Evolutionary conservation across 2,329 filamentous ascomycete genomes (phyloP).

Genomic region (Penicillium expansum): DNA sequence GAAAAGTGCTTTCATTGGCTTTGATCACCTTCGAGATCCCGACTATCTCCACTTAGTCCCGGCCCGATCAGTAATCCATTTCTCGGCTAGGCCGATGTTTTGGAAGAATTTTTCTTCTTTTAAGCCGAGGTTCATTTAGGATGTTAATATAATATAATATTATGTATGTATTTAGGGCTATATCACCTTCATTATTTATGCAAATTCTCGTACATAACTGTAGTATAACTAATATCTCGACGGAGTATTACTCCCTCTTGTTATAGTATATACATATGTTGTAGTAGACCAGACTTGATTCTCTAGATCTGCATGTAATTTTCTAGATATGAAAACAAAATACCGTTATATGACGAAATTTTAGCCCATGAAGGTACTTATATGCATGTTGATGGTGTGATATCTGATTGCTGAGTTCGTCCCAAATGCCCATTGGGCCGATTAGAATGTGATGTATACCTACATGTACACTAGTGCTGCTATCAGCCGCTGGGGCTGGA

Average conservation of each 20-base stretch:
- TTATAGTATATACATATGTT: too few species aligned
- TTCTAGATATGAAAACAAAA: too few species aligned
- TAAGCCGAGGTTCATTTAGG: conserved; percentile 1
- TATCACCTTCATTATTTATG: neutral
- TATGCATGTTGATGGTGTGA: neutral
- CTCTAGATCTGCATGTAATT: too few species aligned
- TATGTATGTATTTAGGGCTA: neutral
- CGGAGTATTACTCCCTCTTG: too few species aligned
- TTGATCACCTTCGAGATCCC: neutral
- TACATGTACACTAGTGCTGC: too few species aligned
- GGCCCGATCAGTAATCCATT: conserved; percentile 9
- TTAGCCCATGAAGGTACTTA: too few species aligned
- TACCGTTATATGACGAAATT: too few species aligned
- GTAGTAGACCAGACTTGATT: too few species aligned
- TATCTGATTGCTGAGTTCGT: neutral
- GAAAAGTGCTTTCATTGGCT: neutral
- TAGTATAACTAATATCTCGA: too few species aligned
- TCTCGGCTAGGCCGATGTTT: neutral
- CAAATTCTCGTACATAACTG: too few species aligned
- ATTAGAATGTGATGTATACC: neutral
- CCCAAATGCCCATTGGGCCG: neutral
- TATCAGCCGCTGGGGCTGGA: too few species aligned
- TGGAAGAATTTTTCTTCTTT: neutral
- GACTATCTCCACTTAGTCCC: conserved; percentile 1
- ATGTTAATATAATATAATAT: too few species aligned